Conservation (phyloP, 2,329 filamentous ascomycete genomes). For the Xylariaceae sp. region DNA sequence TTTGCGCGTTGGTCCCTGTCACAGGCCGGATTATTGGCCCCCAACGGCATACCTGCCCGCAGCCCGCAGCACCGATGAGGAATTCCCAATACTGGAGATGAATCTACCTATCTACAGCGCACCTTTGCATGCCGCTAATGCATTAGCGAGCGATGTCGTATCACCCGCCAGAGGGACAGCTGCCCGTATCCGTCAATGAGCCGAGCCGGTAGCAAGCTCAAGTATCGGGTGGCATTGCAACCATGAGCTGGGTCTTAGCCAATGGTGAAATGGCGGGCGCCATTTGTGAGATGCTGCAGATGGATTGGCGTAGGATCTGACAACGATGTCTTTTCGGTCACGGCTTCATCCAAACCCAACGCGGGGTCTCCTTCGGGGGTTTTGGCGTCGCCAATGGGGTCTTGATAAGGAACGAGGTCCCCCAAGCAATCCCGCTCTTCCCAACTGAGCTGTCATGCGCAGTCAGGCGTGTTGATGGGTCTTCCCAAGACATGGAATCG, state of each 20-base stretch:
- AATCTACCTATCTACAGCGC: too few species aligned
- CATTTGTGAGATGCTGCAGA: constrained; percentile 11
- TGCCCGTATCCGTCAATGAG: background rate
- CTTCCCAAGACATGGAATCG: too few species aligned
- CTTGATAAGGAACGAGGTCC: background rate
- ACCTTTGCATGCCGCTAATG: background rate
- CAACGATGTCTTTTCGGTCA: background rate
- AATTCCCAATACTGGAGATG: too few species aligned
- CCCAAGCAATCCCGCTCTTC: too few species aligned
- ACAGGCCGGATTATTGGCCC: too few species aligned
- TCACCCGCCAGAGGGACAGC: background rate
- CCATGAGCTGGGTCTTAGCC: constrained; percentile 10
- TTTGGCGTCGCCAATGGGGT: too few species aligned
- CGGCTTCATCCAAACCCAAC: background rate
- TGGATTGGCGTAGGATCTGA: constrained; percentile 12
- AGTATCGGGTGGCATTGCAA: background rate
- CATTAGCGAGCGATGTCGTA: background rate
- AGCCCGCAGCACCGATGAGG: too few species aligned
- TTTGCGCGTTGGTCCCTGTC: too few species aligned
- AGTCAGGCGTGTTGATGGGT: too few species aligned
- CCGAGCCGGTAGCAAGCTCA: background rate
- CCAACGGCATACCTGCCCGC: too few species aligned
- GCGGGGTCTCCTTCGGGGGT: background rate
- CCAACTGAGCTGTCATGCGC: too few species aligned
- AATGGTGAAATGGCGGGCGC: constrained; percentile 20